Evolutionary conservation across 2,329 filamentous ascomycete species (phyloP).

Genomic region (Neurospora sp.): DNA sequence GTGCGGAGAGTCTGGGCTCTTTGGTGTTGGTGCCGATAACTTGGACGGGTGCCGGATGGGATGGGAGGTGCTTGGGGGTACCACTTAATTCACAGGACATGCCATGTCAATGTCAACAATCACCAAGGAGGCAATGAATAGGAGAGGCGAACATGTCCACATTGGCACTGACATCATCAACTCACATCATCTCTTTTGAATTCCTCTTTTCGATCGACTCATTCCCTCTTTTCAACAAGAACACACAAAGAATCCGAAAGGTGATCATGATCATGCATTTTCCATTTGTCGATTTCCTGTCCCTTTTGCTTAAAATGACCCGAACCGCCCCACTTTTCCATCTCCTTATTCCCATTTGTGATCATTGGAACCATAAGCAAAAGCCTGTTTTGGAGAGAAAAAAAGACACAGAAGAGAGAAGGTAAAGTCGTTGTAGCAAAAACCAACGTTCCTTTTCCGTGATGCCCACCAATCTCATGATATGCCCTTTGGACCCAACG

Average conservation of each 20-base stretch:
- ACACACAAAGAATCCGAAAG: neutral
- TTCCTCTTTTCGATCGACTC: neutral
- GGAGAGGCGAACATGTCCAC: no score
- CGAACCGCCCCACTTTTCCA: neutral
- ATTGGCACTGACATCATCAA: neutral
- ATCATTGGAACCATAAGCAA: neutral
- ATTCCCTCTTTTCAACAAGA: neutral
- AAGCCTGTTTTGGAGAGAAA: neutral
- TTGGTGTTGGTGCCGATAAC: no score
- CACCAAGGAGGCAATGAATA: no score
- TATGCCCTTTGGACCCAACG: neutral
- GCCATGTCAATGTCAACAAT: no score
- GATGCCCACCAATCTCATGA: neutral
- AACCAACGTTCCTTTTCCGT: neutral
- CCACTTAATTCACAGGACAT: no score
- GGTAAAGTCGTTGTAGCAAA: no score
- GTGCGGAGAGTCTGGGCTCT: no score
- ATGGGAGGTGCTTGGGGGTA: no score
- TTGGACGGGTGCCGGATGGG: no score
- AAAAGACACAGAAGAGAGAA: neutral
- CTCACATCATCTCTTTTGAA: neutral
- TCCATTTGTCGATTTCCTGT: constrained; percentile 1
- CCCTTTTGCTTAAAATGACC: neutral
- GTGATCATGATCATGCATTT: constrained; percentile 1
- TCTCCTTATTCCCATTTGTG: neutral